These are phyloP conservation scores for Dictyophora rubrovolvata DNA, from an alignment of 768 basidiomycete genomes.

Conservation along the genomic window DNA sequence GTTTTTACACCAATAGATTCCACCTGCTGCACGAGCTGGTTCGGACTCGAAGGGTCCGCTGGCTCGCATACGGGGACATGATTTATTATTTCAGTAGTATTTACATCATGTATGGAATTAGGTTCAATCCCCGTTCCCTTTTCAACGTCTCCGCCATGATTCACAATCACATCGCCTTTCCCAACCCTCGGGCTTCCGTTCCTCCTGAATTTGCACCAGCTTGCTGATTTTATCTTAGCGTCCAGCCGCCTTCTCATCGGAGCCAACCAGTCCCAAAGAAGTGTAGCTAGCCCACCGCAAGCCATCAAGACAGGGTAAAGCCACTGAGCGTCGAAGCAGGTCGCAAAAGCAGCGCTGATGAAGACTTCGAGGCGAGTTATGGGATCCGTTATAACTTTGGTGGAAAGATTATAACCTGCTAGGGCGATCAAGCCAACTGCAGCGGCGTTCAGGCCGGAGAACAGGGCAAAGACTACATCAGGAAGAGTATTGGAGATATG, in stretches of 20 bases:
- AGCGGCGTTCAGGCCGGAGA: conserved; percentile 44
- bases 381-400: conserved; percentile 35
- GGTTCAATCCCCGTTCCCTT: not conserved
- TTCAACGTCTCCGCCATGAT: not conserved
- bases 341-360: conserved; percentile 33
- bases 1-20: not conserved
- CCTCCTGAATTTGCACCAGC: too few relatives aligned
- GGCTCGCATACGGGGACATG: not conserved
- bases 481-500: conserved; percentile 34
- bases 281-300: conserved; percentile 27
- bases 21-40: too few relatives aligned
- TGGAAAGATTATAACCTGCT: conserved; percentile 37
- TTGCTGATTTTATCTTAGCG: not conserved
- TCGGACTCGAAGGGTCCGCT: not conserved
- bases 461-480: conserved; percentile 34
- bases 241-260: not conserved
- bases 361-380: conserved; percentile 33
- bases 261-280: conserved; percentile 27
- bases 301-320: conserved; percentile 39
- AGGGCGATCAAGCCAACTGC: conserved; percentile 45
- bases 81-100: not conserved
- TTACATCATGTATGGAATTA: not conserved
- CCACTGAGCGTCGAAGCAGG: conserved; percentile 44
- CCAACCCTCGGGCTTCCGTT: too few relatives aligned
- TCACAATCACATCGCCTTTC: not conserved